Percentiles rank a stretch among this genome's conserved stretches.
Conservation (phyloP, 345 rosid species). For the Durio zibethinus region DNA sequence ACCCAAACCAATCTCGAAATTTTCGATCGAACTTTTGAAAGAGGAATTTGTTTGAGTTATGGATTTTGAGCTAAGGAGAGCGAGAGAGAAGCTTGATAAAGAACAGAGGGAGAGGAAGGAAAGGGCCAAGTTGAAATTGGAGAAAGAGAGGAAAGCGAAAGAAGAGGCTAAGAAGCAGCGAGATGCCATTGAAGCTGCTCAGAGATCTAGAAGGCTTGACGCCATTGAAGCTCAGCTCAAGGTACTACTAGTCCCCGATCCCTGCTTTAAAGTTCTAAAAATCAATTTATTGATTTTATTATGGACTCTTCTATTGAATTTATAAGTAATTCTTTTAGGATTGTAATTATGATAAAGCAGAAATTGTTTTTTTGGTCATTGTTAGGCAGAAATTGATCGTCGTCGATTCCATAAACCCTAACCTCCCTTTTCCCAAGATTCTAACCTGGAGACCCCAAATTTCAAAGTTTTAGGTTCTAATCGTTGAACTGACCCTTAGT, state of each 20-base stretch:
- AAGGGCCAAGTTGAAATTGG: constrained; percentile 59
- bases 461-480: background rate
- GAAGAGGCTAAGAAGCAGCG: constrained; percentile 68
- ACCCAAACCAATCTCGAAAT: background rate
- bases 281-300: background rate
- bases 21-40: background rate
- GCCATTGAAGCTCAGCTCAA: constrained; percentile 76
- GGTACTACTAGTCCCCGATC: constrained; percentile 31
- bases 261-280: background rate
- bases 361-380: background rate
- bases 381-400: background rate
- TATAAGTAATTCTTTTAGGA: background rate
- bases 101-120: constrained; percentile 88
- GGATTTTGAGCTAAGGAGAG: constrained; percentile 94
- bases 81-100: constrained; percentile 84
- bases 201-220: constrained; percentile 71
- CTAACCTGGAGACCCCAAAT: background rate
- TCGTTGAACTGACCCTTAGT: background rate
- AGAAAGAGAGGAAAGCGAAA: constrained; percentile 68
- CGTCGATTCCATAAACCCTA: background rate
- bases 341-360: background rate
- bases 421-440: background rate
- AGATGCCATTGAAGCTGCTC: constrained; percentile 88
- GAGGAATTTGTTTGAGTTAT: constrained; percentile 14
- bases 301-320: background rate